Percentiles rank a stretch among this genome's conserved stretches.
Conservation (phyloP, 2,329 filamentous ascomycete genomes). For the Helotiales sp. region DNA sequence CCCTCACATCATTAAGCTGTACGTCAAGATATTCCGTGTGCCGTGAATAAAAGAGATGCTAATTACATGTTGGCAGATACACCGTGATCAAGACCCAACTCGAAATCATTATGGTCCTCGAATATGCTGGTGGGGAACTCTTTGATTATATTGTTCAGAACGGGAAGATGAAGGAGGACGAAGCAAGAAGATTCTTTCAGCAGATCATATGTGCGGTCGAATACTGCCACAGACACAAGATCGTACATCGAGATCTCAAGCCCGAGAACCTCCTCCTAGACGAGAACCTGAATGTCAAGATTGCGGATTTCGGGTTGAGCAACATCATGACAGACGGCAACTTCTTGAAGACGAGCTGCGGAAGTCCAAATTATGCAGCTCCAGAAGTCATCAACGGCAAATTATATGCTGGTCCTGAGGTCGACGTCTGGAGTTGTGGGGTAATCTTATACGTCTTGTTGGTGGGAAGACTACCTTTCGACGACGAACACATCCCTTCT, state of each 20-base stretch:
- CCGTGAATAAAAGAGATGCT: conserved; percentile 29
- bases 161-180: conserved; percentile 86
- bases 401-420: conserved; percentile 94
- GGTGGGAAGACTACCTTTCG: conserved; percentile 86
- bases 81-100: conserved; percentile 94
- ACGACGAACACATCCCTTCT: conserved; percentile 97
- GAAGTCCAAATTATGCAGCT: conserved; percentile 96
- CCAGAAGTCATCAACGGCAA: conserved; percentile 98
- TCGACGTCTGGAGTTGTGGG: conserved; percentile 97
- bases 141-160: conserved; percentile 98
- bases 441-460: conserved; percentile 87
- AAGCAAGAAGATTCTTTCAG: conserved; percentile 98
- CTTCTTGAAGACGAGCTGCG: conserved; percentile 97
- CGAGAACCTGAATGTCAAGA: conserved; percentile 96
- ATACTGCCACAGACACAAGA: conserved; percentile 98
- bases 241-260: conserved; percentile 96
- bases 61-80: conserved; percentile 61
- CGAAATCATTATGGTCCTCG: conserved; percentile 99
- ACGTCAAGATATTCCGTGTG: conserved; percentile 44
- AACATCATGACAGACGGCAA: conserved; percentile 99
- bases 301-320: conserved; percentile 96
- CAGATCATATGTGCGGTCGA: conserved; percentile 99
- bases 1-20: conserved; percentile 99
- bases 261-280: conserved; percentile 96
- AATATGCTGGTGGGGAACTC: conserved; percentile 94